These are phyloP conservation scores for Lavandula angustifolia DNA, from an alignment of 257 asterid genomes.

Conservation along the genomic window DNA sequence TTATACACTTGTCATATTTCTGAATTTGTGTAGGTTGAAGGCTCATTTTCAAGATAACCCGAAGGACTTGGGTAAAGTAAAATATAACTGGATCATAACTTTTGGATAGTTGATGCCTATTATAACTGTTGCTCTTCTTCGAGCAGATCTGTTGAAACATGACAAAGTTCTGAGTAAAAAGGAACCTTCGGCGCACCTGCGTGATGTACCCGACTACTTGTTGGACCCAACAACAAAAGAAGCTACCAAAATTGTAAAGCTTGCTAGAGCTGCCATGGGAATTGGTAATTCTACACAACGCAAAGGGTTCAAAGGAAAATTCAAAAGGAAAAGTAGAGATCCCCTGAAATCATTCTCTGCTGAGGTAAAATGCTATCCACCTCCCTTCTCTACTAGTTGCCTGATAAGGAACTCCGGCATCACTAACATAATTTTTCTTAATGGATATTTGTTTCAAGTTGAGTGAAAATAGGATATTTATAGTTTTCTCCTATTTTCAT, in stretches of 20 bases:
- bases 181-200: constrained; percentile 79
- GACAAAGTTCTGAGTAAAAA: constrained; percentile 83
- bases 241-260: constrained; percentile 93
- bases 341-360: constrained; percentile 85
- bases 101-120: not conserved
- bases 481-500: not conserved
- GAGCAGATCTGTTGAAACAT: constrained; percentile 82
- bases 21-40: constrained; percentile 61
- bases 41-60: constrained; percentile 96
- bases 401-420: constrained; percentile 2
- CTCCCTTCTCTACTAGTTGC: constrained; percentile 4
- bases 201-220: constrained; percentile 82
- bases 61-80: constrained; percentile 81
- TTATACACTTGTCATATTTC: constrained; percentile 15
- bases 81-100: constrained; percentile 3
- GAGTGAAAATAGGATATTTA: not conserved
- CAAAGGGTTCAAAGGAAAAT: constrained; percentile 65
- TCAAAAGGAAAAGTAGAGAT: constrained; percentile 60
- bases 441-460: not conserved
- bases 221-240: constrained; percentile 90
- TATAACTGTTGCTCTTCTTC: constrained; percentile 28
- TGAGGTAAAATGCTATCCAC: constrained; percentile 50
- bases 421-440: constrained; percentile 6
- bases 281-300: constrained; percentile 47
- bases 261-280: constrained; percentile 96